These are phyloP conservation scores for Cryptococcus floricola DNA, from an alignment of 1,284 basidiomycete species.

Conservation along the genomic window DNA sequence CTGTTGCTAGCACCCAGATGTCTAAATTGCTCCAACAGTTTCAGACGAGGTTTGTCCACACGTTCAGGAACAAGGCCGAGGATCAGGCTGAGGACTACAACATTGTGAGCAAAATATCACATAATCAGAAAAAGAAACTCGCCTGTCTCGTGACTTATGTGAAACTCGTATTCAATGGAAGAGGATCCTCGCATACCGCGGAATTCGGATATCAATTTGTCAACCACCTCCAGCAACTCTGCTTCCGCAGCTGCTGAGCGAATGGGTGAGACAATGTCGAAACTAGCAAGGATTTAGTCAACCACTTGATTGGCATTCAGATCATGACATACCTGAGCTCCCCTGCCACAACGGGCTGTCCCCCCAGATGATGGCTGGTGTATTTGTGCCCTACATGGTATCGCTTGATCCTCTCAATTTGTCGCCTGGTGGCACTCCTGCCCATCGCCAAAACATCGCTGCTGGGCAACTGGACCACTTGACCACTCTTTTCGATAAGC, in stretches of 20 bases:
- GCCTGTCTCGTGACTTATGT: constrained; percentile 45
- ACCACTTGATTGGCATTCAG: too few relatives aligned
- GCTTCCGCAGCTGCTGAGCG: constrained; percentile 46
- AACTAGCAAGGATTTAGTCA: constrained; percentile 20
- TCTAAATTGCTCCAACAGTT: constrained; percentile 38
- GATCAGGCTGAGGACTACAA: constrained; percentile 38
- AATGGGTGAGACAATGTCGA: constrained; percentile 48
- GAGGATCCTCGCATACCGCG: constrained; percentile 32
- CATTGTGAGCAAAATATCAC: background rate
- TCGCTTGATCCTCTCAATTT: constrained; percentile 77
- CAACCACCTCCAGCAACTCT: constrained; percentile 47
- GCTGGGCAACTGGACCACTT: constrained; percentile 73
- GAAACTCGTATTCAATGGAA: constrained; percentile 46
- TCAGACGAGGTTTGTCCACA: constrained; percentile 24
- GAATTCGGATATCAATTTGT: constrained; percentile 47
- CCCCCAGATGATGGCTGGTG: constrained; percentile 36
- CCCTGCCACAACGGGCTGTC: constrained; percentile 40
- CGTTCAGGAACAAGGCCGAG: constrained; percentile 31
- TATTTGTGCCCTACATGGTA: constrained; percentile 78
- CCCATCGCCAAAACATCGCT: constrained; percentile 79
- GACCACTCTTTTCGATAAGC: constrained; percentile 77
- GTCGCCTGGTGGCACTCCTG: constrained; percentile 69
- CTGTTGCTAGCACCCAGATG: constrained; percentile 20
- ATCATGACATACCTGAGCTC: constrained; percentile 34
- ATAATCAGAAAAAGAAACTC: constrained; percentile 4